Conservation (phyloP, 2,329 filamentous ascomycete genomes). For the Monosporascus sp. region DNA sequence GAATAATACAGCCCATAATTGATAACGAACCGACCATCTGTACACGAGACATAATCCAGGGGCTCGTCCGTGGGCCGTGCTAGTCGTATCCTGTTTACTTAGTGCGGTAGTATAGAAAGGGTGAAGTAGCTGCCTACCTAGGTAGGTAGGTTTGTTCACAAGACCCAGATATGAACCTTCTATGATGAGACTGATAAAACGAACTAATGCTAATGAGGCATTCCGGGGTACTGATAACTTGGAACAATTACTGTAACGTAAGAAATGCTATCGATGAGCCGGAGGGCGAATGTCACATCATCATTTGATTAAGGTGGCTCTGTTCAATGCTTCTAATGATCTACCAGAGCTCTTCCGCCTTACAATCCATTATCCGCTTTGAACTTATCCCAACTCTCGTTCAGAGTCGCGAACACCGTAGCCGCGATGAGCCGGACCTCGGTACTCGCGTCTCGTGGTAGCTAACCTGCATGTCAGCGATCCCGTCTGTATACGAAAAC, state of each 20-base stretch:
- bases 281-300: neutral
- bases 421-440: conserved; percentile 63
- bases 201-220: too few species aligned
- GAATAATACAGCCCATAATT: too few species aligned
- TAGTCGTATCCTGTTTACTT: too few species aligned
- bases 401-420: conserved; percentile 62
- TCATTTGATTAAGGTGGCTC: neutral
- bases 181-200: too few species aligned
- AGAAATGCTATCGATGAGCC: neutral
- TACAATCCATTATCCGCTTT: conserved; percentile 63
- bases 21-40: too few species aligned
- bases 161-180: too few species aligned
- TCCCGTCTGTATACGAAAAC: neutral
- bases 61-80: too few species aligned
- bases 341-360: conserved; percentile 2
- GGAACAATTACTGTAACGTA: neutral
- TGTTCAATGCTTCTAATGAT: neutral
- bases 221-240: too few species aligned
- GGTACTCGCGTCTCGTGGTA: conserved; percentile 59
- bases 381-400: conserved; percentile 71
- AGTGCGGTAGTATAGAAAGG: too few species aligned
- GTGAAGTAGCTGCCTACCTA: too few species aligned
- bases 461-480: conserved; percentile 34
- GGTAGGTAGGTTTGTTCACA: too few species aligned
- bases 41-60: too few species aligned